Evolutionary conservation across 805 yeast species (phyloP).

Genomic region (Maudiozyma turicensis): DNA sequence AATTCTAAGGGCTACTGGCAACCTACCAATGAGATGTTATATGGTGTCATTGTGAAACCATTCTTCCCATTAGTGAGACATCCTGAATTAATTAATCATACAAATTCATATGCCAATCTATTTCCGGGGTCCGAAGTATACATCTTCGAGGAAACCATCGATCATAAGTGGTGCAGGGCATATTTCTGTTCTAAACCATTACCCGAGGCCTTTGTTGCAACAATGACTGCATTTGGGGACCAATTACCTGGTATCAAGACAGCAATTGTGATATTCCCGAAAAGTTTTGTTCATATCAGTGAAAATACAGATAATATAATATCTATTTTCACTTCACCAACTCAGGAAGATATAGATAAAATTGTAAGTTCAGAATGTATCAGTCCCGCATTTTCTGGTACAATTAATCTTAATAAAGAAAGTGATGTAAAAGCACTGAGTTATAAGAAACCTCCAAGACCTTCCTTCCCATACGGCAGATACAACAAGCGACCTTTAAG

Average conservation of each 20-base stretch:
- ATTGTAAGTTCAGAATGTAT: slow-evolving; percentile 6
- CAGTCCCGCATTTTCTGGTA: slow-evolving; percentile 30
- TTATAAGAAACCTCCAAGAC: slow-evolving; percentile 30
- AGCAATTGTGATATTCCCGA: slow-evolving; percentile 52
- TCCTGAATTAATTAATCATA: slow-evolving; percentile 27
- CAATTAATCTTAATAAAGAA: slow-evolving; percentile 19
- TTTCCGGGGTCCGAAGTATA: slow-evolving; percentile 73
- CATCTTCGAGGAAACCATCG: slow-evolving; percentile 51
- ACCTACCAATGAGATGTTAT: slow-evolving; percentile 38
- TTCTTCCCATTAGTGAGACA: slow-evolving; percentile 37
- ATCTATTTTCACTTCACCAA: slow-evolving; percentile 26
- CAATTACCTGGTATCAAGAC: slow-evolving; percentile 49
- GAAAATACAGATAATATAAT: slow-evolving; percentile 34
- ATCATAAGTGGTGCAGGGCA: slow-evolving; percentile 69
- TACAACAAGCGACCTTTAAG: slow-evolving; percentile 36
- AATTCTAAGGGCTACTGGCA: slow-evolving; percentile 28
- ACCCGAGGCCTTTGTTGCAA: slow-evolving; percentile 60
- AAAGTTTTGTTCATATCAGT: slow-evolving; percentile 40
- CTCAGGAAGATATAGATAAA: slow-evolving; percentile 12
- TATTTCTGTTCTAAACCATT: slow-evolving; percentile 59
- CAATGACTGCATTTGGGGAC: slow-evolving; percentile 43
- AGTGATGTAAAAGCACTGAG: slow-evolving; percentile 14
- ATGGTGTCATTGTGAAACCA: slow-evolving; percentile 36
- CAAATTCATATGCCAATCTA: slow-evolving; percentile 38
- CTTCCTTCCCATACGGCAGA: slow-evolving; percentile 46